Evolutionary conservation across 345 rosid species (phyloP).

Genomic region (Camelina hispida): DNA sequence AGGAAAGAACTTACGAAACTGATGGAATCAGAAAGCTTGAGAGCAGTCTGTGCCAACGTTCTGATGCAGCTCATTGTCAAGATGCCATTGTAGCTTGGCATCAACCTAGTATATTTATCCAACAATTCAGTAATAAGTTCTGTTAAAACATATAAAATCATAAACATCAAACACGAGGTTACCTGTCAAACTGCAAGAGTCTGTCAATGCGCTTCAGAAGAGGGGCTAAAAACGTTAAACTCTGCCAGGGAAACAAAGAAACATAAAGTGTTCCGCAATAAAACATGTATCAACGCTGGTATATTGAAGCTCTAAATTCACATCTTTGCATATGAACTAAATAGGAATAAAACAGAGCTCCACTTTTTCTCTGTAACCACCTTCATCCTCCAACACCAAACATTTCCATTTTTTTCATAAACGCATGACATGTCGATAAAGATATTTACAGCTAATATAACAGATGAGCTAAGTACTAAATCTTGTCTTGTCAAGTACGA

Average conservation of each 20-base stretch:
- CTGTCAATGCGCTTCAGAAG: conserved; percentile 96
- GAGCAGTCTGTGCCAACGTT: conserved; percentile 81
- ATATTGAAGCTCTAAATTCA: conserved; percentile 12
- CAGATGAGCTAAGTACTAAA: conserved; percentile 6
- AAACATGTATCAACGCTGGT: conserved; percentile 21
- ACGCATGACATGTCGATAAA: conserved; percentile 13
- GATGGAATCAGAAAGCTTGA: conserved; percentile 78
- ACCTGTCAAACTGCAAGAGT: conserved; percentile 97
- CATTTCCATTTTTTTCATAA: neutral
- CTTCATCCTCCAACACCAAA: conserved; percentile 10
- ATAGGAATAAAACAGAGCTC: neutral
- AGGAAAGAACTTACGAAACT: conserved; percentile 63
- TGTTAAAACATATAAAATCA: conserved; percentile 16
- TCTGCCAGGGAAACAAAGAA: conserved; percentile 60
- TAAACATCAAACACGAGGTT: conserved; percentile 31
- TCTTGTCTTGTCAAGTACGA: conserved; percentile 8
- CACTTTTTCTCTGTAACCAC: conserved; percentile 9
- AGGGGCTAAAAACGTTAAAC: conserved; percentile 72
- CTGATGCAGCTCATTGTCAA: conserved; percentile 92
- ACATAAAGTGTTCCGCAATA: conserved; percentile 30
- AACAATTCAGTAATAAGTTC: conserved; percentile 24
- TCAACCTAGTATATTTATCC: conserved; percentile 61
- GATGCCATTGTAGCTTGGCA: conserved; percentile 95
- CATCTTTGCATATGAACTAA: conserved; percentile 23
- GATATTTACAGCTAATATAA: neutral